Conservation (phyloP, 164 flowering plant genomes). For the Echeveria elegans region DNA sequence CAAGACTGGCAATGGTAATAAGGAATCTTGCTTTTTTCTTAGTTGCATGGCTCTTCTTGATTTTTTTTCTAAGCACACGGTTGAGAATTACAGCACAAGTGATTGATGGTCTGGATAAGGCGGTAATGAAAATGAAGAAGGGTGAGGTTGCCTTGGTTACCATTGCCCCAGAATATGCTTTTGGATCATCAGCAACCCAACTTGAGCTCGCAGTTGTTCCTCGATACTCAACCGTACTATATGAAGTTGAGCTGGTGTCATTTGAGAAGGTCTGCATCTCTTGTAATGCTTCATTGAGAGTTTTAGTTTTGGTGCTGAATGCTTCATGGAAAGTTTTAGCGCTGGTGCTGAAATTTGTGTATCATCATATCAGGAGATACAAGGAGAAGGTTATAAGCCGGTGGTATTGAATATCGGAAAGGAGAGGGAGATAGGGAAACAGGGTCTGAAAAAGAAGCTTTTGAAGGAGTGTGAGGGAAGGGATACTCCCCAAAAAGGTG, state of each 20-base stretch:
- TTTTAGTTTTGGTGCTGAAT: no score
- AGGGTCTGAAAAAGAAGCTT: no score
- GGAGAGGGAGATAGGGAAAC: no score
- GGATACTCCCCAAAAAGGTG: no score
- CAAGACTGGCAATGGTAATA: constrained; percentile 76
- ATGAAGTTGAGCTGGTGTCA: constrained; percentile 77
- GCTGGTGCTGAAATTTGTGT: no score
- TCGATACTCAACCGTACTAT: constrained; percentile 61
- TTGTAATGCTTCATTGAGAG: background rate
- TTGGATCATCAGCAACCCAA: constrained; percentile 48
- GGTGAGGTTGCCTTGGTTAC: constrained; percentile 76
- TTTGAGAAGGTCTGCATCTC: constrained; percentile 50
- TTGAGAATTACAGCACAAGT: constrained; percentile 62
- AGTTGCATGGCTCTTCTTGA: background rate
- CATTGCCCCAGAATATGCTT: constrained; percentile 79
- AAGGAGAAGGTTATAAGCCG: no score
- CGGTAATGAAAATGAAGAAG: constrained; percentile 84
- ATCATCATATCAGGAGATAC: no score
- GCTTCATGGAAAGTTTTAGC: no score
- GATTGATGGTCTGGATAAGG: constrained; percentile 82
- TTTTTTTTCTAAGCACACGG: background rate
- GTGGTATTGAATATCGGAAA: no score
- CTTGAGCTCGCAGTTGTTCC: constrained; percentile 84
- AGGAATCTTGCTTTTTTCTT: background rate
- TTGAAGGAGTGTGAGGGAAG: no score